These are phyloP conservation scores for Schrenkiella parvula DNA, from an alignment of 345 rosid species.

Conservation along the genomic window DNA sequence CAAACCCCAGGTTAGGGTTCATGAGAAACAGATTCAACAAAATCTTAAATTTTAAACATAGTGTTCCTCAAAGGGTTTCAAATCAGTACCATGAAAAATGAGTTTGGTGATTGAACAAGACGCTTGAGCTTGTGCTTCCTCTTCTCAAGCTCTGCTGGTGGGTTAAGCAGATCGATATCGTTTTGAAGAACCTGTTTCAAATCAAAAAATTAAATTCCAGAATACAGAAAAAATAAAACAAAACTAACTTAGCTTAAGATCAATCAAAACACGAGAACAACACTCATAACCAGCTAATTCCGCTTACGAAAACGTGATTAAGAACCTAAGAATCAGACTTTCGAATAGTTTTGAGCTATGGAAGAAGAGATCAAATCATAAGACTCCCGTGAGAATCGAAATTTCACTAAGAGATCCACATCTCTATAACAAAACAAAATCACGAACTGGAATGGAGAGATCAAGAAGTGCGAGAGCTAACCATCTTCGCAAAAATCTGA, in stretches of 20 bases:
- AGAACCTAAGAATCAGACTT: not conserved
- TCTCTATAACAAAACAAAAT: not conserved
- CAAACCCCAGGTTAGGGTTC: too few relatives aligned
- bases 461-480: not conserved
- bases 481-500: conserved; percentile 28
- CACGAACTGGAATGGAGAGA: not conserved
- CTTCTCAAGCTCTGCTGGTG: conserved; percentile 77
- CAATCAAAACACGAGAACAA: not conserved
- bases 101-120: conserved; percentile 68
- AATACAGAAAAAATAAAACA: not conserved
- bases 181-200: conserved; percentile 55
- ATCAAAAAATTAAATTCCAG: not conserved
- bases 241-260: not conserved
- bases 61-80: not conserved
- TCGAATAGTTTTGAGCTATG: not conserved
- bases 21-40: not conserved
- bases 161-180: conserved; percentile 67
- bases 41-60: not conserved
- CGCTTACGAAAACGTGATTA: too few relatives aligned
- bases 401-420: not conserved
- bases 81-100: conserved; percentile 61
- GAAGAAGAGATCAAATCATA: not conserved
- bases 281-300: not conserved
- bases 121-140: conserved; percentile 85
- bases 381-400: not conserved